These are phyloP conservation scores for Yamadazyma conglobata DNA, from an alignment of 1,139 yeast species.

Conservation along the genomic window DNA sequence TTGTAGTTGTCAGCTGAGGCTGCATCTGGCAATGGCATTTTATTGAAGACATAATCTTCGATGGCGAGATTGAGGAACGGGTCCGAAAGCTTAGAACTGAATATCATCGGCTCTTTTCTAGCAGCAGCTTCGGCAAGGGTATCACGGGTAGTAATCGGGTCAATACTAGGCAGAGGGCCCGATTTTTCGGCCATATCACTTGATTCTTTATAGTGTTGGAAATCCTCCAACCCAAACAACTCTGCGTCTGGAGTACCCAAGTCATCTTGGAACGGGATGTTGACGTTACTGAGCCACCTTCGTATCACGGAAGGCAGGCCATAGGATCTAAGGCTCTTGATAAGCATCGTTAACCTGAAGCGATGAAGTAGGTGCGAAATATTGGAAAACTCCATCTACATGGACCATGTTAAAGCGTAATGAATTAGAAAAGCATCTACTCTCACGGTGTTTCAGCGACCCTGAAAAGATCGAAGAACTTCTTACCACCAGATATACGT, in stretches of 20 bases:
- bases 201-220: constrained; percentile 37
- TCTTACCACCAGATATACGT: constrained; percentile 54
- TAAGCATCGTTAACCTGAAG: too few species aligned
- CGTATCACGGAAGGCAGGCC: constrained; percentile 4
- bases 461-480: constrained; percentile 45
- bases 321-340: too few species aligned
- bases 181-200: constrained; percentile 15
- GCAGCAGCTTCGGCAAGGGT: constrained; percentile 12
- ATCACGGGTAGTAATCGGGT: too few species aligned
- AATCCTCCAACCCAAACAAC: constrained; percentile 38
- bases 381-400: too few species aligned
- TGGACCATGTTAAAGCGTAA: constrained; percentile 20
- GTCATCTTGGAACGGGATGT: constrained; percentile 42
- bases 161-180: too few species aligned
- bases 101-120: constrained; percentile 28
- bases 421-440: constrained; percentile 48
- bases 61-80: constrained; percentile 79
- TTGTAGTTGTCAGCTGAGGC: constrained; percentile 25
- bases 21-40: constrained; percentile 48
- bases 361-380: constrained; percentile 2
- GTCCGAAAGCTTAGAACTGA: constrained; percentile 48
- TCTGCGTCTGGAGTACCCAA: constrained; percentile 32
- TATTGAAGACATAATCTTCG: constrained; percentile 72
- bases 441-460: constrained; percentile 48
- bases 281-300: constrained; percentile 6